Conservation (phyloP, 1,284 basidiomycete species). For the Wallemia hederae region DNA sequence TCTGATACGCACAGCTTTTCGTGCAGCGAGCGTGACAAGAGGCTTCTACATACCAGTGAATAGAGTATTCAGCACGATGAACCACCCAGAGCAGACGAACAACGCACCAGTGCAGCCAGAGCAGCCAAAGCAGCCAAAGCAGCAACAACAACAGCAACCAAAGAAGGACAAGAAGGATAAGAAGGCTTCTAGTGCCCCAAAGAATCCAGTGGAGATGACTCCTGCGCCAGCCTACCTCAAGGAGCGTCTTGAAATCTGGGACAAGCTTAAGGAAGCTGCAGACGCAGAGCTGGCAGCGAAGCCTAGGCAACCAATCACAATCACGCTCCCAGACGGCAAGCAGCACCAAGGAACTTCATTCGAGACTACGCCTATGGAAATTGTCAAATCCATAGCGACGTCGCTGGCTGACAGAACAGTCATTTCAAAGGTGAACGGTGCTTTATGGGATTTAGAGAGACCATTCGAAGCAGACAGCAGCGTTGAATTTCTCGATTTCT, state of each 20-base stretch:
- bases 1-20: background rate
- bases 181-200: slow-evolving; percentile 8
- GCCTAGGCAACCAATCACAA: slow-evolving; percentile 47
- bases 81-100: background rate
- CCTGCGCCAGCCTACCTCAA: slow-evolving; percentile 67
- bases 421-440: slow-evolving; percentile 73
- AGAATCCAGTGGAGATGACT: slow-evolving; percentile 14
- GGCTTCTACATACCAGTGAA: background rate
- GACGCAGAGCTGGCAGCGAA: slow-evolving; percentile 59
- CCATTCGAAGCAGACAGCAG: slow-evolving; percentile 58
- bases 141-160: background rate
- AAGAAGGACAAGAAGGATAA: slow-evolving; percentile 16
- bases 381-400: slow-evolving; percentile 66
- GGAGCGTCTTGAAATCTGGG: slow-evolving; percentile 68
- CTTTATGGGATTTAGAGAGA: slow-evolving; percentile 80
- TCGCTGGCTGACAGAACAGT: slow-evolving; percentile 66
- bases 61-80: background rate
- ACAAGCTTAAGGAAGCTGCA: slow-evolving; percentile 61
- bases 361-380: slow-evolving; percentile 85
- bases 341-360: slow-evolving; percentile 56
- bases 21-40: background rate
- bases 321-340: slow-evolving; percentile 70
- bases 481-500: slow-evolving; percentile 75
- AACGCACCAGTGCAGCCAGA: background rate
- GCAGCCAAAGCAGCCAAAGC: too few relatives aligned